Evolutionary conservation across 2,329 filamentous ascomycete species (phyloP).

Genomic region (Dothidotthia symphoricarpi): DNA sequence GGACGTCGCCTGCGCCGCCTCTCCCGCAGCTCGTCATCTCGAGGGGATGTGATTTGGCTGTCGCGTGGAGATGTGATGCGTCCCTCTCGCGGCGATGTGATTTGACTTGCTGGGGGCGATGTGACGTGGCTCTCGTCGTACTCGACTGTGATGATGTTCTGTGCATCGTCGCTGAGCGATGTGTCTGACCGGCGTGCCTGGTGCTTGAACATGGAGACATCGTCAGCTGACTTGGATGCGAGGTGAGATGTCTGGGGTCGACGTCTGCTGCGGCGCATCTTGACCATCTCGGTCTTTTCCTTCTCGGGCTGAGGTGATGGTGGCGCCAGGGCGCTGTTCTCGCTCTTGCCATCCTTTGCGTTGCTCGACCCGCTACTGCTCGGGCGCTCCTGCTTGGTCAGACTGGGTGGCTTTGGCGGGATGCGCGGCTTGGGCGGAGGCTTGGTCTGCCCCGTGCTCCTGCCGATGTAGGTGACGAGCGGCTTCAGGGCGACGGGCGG

Average conservation of each 20-base stretch:
- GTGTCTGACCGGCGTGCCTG: constrained; percentile 26
- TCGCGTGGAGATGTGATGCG: constrained; percentile 9
- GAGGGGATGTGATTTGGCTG: constrained; percentile 3
- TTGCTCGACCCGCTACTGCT: constrained; percentile 36
- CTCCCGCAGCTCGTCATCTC: constrained; percentile 29
- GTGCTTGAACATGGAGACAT: constrained; percentile 21
- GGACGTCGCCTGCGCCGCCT: constrained; percentile 29
- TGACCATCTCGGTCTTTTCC: constrained; percentile 25
- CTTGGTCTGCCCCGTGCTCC: constrained; percentile 29
- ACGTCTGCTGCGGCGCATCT: constrained; percentile 27
- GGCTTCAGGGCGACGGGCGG: constrained; percentile 18
- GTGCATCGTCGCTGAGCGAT: constrained; percentile 21
- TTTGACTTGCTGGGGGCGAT: constrained; percentile 4
- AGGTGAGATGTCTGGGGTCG: constrained; percentile 30
- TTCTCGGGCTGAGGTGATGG: constrained; percentile 22
- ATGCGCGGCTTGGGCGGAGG: constrained; percentile 23
- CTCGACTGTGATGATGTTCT: constrained; percentile 30
- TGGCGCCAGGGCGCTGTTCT: constrained; percentile 15
- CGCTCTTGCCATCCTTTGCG: constrained; percentile 23
- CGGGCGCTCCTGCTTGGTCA: constrained; percentile 34
- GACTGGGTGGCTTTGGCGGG: constrained; percentile 31
- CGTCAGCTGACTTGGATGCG: constrained; percentile 35
- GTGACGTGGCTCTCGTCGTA: constrained; percentile 21
- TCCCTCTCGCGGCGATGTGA: constrained; percentile 8
- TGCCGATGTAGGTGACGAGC: constrained; percentile 27